Base-by-base conservation (phyloP, 495 filamentous ascomycete genomes). In the Aspergillus sparsus region DNA sequence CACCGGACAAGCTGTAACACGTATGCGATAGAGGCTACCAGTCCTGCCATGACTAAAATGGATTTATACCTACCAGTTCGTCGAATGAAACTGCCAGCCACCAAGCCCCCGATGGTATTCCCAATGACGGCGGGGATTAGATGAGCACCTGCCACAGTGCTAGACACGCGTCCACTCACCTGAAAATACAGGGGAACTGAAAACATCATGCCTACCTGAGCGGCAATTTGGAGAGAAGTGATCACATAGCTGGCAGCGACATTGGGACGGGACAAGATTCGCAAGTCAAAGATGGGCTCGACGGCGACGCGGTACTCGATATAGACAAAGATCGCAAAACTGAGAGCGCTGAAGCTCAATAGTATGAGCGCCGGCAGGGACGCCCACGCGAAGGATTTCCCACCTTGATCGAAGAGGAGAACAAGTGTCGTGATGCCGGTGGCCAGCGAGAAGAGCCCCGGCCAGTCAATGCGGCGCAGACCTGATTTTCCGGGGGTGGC, bases 171-270 rank as follows among this genome's bases (percentile, higher is more conserved):
- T 5, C 74, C 62, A 0, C 85, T 87, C n/a, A 88, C 80, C 61
- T 88, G 85, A 64, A 89, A 90, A 67, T 90, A 91, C 0, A 91
- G 71, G 0, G 88, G 88, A 0, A 89, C 80, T 9, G 67, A 68
- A 61, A 68, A 80, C 57, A 67, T 72, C 77, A 67, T 77, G 76
- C 81, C 65, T 2, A 87, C 58, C 59, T 91, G 87, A 0, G 87
- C 84, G 0, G 77, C 78, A 0, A 70, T 74, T 39, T 89, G 86
- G 0, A 84, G 70, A 0, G 69, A 72, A 32, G 77, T 71, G 47
- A 85, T 80, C 0, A 83, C 31, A 60, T 87, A 89, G 11, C 80
- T 79, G 0, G 78, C 63, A 0, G 84, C 67, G 1, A 85, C 79
- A 45, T 87, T 86, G 35, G 77, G 71, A 13, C 81, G 71, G 36